These are phyloP conservation scores for Verruconis gallopava DNA, from an alignment of 2,329 filamentous ascomycete species.

Conservation along the genomic window DNA sequence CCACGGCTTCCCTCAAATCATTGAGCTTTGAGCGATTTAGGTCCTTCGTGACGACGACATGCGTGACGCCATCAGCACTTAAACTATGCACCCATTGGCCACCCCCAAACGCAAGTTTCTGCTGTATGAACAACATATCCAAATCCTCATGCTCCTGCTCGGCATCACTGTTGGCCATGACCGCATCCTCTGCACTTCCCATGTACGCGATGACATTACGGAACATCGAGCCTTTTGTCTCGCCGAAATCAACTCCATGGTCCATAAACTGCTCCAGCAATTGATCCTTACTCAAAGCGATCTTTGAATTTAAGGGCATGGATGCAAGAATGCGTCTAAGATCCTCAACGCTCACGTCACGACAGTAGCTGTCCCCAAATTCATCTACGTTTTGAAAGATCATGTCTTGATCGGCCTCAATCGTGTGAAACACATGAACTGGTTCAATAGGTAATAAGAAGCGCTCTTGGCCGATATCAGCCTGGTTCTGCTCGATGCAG, in stretches of 20 bases:
- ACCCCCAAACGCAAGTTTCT: conserved; percentile 55
- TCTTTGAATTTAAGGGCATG: conserved; percentile 27
- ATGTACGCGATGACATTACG: conserved; percentile 29
- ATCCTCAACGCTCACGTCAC: conserved; percentile 54
- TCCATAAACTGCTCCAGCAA: conserved; percentile 45
- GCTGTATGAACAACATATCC: conserved; percentile 36
- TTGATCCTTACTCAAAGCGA: background rate
- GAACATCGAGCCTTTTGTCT: conserved; percentile 36
- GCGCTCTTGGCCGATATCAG: conserved; percentile 37
- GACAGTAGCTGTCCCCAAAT: conserved; percentile 71
- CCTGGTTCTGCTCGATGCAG: conserved; percentile 51
- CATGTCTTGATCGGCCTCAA: conserved; percentile 39
- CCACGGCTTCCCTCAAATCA: conserved; percentile 33
- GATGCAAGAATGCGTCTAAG: conserved; percentile 32
- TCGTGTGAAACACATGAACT: conserved; percentile 60
- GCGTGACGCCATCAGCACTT: conserved; percentile 48
- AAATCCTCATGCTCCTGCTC: conserved; percentile 7
- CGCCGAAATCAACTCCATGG: conserved; percentile 40
- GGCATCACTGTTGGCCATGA: conserved; percentile 9
- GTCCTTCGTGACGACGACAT: conserved; percentile 51
- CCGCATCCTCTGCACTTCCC: conserved; percentile 18
- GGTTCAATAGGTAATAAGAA: conserved; percentile 53
- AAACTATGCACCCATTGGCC: conserved; percentile 43
- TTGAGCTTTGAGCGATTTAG: conserved; percentile 30
- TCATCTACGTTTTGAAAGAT: conserved; percentile 55